These are phyloP conservation scores for Chaetoceros muelleri DNA, from an alignment of 108 stramenopile genomes.

Conservation along the genomic window DNA sequence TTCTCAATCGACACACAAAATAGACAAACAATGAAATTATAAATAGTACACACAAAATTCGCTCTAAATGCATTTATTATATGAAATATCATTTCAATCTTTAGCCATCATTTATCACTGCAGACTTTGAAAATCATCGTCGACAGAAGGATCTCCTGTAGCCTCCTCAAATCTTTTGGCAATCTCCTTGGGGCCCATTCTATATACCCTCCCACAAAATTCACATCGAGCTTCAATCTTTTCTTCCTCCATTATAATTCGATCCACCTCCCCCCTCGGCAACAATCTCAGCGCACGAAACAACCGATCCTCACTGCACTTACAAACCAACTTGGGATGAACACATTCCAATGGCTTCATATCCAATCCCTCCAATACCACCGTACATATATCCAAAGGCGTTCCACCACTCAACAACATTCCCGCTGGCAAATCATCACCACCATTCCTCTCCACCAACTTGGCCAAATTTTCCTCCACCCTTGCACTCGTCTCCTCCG, in stretches of 20 bases:
- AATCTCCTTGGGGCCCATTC: conserved; percentile 63
- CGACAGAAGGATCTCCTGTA: conserved; percentile 55
- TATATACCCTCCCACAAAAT: conserved; percentile 75
- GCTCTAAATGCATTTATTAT: too few relatives aligned
- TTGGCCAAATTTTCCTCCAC: conserved; percentile 61
- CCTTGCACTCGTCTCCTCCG: conserved; percentile 29
- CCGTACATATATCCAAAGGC: conserved; percentile 58
- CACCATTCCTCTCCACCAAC: conserved; percentile 65
- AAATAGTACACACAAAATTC: too few relatives aligned
- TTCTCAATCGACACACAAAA: too few relatives aligned
- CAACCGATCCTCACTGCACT: conserved; percentile 66
- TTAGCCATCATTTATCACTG: too few relatives aligned
- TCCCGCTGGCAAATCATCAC: conserved; percentile 49
- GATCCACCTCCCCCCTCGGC: conserved; percentile 65
- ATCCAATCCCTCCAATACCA: conserved; percentile 69
- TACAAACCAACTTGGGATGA: conserved; percentile 38
- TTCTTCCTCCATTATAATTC: conserved; percentile 54
- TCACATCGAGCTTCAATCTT: conserved; percentile 76
- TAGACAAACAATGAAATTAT: too few relatives aligned
- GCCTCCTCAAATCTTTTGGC: conserved; percentile 39
- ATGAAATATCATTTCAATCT: too few relatives aligned
- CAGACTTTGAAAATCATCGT: conserved; percentile 43
- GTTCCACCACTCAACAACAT: conserved; percentile 56
- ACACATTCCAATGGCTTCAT: conserved; percentile 56
- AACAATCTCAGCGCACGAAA: conserved; percentile 64